These are phyloP conservation scores for Herpotrichia juniperi DNA, from an alignment of 2,329 filamentous ascomycete genomes.

Conservation along the genomic window DNA sequence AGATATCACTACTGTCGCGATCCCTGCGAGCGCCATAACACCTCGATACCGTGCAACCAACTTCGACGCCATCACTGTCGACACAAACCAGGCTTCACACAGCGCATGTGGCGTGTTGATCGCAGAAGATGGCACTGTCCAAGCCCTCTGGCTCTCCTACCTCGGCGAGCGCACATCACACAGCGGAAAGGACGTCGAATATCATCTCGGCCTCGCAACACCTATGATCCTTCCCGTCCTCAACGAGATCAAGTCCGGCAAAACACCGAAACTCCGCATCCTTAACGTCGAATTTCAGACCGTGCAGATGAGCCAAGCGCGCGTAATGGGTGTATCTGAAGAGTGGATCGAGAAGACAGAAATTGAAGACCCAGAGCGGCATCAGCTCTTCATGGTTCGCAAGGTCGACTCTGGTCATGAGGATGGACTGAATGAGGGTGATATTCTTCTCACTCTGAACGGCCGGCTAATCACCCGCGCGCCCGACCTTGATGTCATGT, in stretches of 20 bases:
- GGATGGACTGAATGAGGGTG: slow-evolving; percentile 81
- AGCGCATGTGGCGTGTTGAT: slow-evolving; percentile 94
- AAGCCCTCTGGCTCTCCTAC: slow-evolving; percentile 96
- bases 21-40: slow-evolving; percentile 89
- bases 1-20: slow-evolving; percentile 95
- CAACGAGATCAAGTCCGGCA: slow-evolving; percentile 79
- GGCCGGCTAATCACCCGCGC: slow-evolving; percentile 91
- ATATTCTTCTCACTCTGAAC: slow-evolving; percentile 90
- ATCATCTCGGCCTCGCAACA: slow-evolving; percentile 90
- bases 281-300: slow-evolving; percentile 93
- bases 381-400: slow-evolving; percentile 98
- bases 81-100: slow-evolving; percentile 87
- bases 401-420: slow-evolving; percentile 75
- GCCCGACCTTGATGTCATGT: slow-evolving; percentile 95
- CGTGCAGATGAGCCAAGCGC: slow-evolving; percentile 94
- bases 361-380: slow-evolving; percentile 84
- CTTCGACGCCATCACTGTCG: slow-evolving; percentile 94
- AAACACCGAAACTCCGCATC: slow-evolving; percentile 83
- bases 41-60: slow-evolving; percentile 95
- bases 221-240: slow-evolving; percentile 90
- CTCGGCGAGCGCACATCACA: slow-evolving; percentile 84
- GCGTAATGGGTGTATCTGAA: slow-evolving; percentile 95
- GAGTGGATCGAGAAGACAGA: slow-evolving; percentile 94
- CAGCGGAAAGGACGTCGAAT: slow-evolving; percentile 89
- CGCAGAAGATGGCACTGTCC: slow-evolving; percentile 86